Percentiles rank a stretch among this genome's conserved stretches.
Conservation (phyloP, 495 filamentous ascomycete species). For the Aspergillus campestris region DNA sequence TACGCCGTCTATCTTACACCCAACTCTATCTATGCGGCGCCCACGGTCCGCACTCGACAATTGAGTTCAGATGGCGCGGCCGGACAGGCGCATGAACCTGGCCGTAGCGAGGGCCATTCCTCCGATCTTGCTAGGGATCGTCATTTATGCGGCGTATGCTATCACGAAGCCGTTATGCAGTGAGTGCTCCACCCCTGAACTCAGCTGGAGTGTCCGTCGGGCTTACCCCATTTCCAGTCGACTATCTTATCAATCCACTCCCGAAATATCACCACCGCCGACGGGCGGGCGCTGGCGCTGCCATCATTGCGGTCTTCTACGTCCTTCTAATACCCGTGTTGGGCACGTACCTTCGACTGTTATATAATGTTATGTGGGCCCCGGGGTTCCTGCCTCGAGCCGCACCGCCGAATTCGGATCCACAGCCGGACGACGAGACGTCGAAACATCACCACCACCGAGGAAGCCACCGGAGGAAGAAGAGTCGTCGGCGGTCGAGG, state of each 20-base stretch:
- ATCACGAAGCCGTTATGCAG: conserved; percentile 51
- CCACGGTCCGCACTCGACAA: conserved; percentile 1
- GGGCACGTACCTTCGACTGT: conserved; percentile 59
- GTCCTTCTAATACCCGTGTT: conserved; percentile 57
- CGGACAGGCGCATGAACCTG: conserved; percentile 42
- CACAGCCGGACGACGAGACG: conserved; percentile 6
- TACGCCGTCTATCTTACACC: neutral
- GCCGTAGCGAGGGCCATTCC: conserved; percentile 51
- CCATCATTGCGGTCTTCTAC: conserved; percentile 63
- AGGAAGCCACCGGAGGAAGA: conserved; percentile 9
- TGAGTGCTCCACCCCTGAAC: conserved; percentile 19
- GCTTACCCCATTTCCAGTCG: conserved; percentile 33
- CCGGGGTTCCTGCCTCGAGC: conserved; percentile 64
- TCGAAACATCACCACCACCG: conserved; percentile 8
- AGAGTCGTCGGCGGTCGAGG: conserved; percentile 10
- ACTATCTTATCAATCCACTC: conserved; percentile 51
- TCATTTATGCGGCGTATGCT: conserved; percentile 56
- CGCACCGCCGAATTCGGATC: conserved; percentile 14
- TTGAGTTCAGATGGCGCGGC: conserved; percentile 18
- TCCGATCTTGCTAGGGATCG: conserved; percentile 45
- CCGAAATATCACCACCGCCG: conserved; percentile 29
- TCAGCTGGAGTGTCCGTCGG: neutral
- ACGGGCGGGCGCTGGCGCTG: conserved; percentile 51
- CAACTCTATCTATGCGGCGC: conserved; percentile 6
- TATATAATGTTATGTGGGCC: conserved; percentile 53